Conservation (phyloP, 2,329 filamentous ascomycete species). For the Xylaria digitata region DNA sequence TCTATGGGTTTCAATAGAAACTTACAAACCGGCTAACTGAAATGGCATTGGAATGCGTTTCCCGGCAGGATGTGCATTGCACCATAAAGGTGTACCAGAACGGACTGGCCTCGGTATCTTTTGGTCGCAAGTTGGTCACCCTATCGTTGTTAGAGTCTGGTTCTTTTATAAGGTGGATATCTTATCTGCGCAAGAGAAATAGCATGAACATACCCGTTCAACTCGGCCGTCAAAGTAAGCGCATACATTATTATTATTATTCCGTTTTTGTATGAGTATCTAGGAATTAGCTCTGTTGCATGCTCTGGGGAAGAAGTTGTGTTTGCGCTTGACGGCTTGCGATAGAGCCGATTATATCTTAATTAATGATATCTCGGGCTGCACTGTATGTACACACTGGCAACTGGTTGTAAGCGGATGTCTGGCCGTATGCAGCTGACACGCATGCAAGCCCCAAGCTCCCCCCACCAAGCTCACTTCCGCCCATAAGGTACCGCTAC, state of each 20-base stretch:
- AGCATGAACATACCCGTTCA: constrained; percentile 67
- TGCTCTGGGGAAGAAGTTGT: background rate
- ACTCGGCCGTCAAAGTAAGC: constrained; percentile 74
- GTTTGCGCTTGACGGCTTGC: background rate
- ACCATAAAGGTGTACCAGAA: constrained; percentile 99
- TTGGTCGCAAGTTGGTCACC: constrained; percentile 87
- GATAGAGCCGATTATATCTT: no score
- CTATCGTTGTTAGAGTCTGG: constrained; percentile 58
- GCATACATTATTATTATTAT: constrained; percentile 66
- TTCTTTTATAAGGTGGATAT: constrained; percentile 10
- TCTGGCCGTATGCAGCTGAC: background rate
- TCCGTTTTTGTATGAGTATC: background rate
- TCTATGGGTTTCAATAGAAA: background rate
- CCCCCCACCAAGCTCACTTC: background rate
- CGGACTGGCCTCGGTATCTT: constrained; percentile 81
- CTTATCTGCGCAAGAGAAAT: background rate
- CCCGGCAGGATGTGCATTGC: constrained; percentile 96
- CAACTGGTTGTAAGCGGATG: constrained; percentile 2
- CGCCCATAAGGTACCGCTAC: background rate
- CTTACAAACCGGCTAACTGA: constrained; percentile 89
- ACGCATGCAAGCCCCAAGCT: background rate
- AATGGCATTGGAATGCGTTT: constrained; percentile 87
- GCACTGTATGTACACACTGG: background rate
- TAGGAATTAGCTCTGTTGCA: constrained; percentile 1
- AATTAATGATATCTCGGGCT: background rate